Conservation (phyloP, 2,329 filamentous ascomycete species). For the Pseudopithomyces maydicus region DNA sequence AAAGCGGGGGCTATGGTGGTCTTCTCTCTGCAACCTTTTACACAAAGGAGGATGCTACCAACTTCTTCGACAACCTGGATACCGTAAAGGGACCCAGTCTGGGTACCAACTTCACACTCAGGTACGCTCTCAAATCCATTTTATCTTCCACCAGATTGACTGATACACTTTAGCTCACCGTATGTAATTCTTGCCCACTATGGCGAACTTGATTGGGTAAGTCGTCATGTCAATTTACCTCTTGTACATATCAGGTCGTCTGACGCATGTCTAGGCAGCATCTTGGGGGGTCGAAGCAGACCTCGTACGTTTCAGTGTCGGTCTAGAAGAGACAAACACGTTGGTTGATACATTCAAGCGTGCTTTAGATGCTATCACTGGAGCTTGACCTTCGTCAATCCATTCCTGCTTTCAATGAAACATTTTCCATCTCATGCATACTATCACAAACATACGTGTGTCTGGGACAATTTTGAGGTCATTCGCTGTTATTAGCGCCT, state of each 20-base stretch:
- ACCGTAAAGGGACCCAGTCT: slow-evolving; percentile 93
- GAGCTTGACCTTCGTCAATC: not conserved
- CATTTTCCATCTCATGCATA: not conserved
- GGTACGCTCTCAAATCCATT: slow-evolving; percentile 37
- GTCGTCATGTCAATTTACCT: slow-evolving; percentile 23
- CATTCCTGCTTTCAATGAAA: not conserved
- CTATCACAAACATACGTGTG: not conserved
- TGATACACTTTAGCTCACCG: slow-evolving; percentile 64
- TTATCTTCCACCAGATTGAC: not conserved
- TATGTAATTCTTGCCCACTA: slow-evolving; percentile 94
- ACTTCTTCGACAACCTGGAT: slow-evolving; percentile 84
- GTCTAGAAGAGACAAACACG: slow-evolving; percentile 76
- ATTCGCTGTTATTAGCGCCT: not conserved
- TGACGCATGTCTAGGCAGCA: slow-evolving; percentile 58
- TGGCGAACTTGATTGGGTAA: slow-evolving; percentile 83
- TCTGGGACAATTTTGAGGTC: not conserved
- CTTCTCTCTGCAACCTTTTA: slow-evolving; percentile 85
- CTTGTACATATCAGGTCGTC: not conserved
- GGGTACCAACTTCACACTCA: slow-evolving; percentile 94
- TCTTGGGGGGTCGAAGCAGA: slow-evolving; percentile 80
- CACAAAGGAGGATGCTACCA: slow-evolving; percentile 69
- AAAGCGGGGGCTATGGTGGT: slow-evolving; percentile 84
- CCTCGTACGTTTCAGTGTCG: slow-evolving; percentile 85
- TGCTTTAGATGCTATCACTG: slow-evolving; percentile 67
- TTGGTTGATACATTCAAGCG: slow-evolving; percentile 67